Evolutionary conservation across 73 alveolate genomes (phyloP), one percentile per base, ranked within the genome.

Genomic region (Paramecium sonneborni): DNA sequence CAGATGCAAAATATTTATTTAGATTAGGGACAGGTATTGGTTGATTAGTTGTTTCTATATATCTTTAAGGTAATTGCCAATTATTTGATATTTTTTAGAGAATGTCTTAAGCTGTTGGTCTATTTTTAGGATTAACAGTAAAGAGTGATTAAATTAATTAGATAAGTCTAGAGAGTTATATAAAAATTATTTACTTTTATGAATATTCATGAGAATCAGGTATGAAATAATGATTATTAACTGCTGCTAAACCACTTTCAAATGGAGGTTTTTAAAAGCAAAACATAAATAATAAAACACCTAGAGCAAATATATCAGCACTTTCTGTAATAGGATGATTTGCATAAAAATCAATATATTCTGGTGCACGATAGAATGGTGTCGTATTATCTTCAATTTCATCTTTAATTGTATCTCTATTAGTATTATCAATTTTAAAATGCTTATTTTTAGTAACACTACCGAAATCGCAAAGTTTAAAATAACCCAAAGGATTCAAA

Each of bases 291-390:
- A 62, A 23, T 76, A 70, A 43, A 6, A 88, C 94, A 3, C 94
- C 94, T 24, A 88, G 76, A 70, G 94, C 94, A 28, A 88, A 88
- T 18, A 88, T 44, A 48, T 88, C 94, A 18, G 74, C 76, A 18
- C 44, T 72, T 34, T 88, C 94, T 10, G 70, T 70, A 41, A 67
- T 43, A 12, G 94, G 94, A 41, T 26, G 44, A 32, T 48, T 72
- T 0, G 94, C 41, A 44, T 69, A 88, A 6, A 88, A 82, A 72
- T 88, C 94, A 32, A 88, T 26, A 39, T 69, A 69, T 69, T 88
- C 94, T 21, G 94, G 94, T 20, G 94, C 91, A 14, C 94, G 44
- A 88, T 88, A 88, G 56, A 70, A 69, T 1, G 94, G 94, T 7
- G 94, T 88, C 5, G 94, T 88, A 20, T 88, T 88, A 43, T 82